phyloP scores from a whole-genome alignment of 2,329 filamentous ascomycete species.

The Bipolaris victoriae region DNA sequence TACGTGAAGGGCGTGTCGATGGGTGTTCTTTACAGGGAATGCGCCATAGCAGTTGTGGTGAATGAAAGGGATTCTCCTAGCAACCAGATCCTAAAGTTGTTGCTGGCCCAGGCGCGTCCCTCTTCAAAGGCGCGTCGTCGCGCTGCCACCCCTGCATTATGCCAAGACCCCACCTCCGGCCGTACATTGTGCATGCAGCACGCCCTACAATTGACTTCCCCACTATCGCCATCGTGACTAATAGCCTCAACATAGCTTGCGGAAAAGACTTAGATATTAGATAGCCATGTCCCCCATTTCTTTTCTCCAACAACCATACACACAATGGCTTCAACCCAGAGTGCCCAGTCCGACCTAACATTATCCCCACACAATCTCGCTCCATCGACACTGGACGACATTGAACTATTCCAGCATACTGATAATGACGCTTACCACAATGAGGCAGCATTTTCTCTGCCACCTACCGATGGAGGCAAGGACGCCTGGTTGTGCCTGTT shows the following conservation, averaged over 20 bases:
- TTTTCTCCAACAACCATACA: not conserved
- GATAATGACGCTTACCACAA: conserved; percentile 19
- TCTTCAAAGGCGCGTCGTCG: conserved; percentile 27
- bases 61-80: conserved; percentile 3
- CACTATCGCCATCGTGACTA: conserved; percentile 4
- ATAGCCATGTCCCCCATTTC: not conserved
- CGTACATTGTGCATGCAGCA: conserved; percentile 10
- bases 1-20: not conserved
- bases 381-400: conserved; percentile 16
- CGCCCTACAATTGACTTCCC: conserved; percentile 29
- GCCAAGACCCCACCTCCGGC: conserved; percentile 13
- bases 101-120: conserved; percentile 19
- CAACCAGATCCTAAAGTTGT: conserved; percentile 4
- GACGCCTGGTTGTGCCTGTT: conserved; percentile 40
- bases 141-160: conserved; percentile 18
- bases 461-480: conserved; percentile 39
- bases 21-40: conserved; percentile 5
- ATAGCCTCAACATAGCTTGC: not conserved
- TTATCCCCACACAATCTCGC: conserved; percentile 20
- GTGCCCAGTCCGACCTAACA: conserved; percentile 21
- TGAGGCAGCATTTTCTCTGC: conserved; percentile 33
- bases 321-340: conserved; percentile 26
- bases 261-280: not conserved
- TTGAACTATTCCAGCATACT: conserved; percentile 20
- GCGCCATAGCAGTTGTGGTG: conserved; percentile 13